Conservation (phyloP, 225 moss, liverwort and hornwort species). For the Straminergon stramineum region DNA sequence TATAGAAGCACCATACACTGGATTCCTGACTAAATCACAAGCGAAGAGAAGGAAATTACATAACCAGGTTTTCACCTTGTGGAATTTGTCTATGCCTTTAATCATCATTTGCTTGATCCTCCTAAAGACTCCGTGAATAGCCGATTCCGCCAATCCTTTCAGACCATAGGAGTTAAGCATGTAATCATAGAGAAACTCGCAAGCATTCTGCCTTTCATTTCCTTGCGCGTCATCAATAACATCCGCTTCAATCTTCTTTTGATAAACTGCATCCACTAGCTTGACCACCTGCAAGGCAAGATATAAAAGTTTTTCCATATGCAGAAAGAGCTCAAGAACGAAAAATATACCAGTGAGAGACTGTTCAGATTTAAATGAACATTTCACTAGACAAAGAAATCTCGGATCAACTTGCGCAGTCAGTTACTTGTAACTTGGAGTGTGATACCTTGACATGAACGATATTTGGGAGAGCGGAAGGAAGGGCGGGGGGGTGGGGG, state of each 20-base stretch:
- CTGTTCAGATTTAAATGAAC: background rate
- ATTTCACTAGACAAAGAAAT: background rate
- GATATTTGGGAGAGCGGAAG: background rate
- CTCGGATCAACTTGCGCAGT: background rate
- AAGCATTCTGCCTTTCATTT: conserved; percentile 80
- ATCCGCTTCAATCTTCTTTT: conserved; percentile 86
- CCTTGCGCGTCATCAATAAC: conserved; percentile 68
- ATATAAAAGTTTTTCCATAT: background rate
- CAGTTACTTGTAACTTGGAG: background rate
- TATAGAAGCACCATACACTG: background rate
- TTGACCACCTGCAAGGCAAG: conserved; percentile 54
- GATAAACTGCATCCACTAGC: conserved; percentile 70
- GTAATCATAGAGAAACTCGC: conserved; percentile 93
- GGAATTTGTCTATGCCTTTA: conserved; percentile 74
- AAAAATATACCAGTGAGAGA: background rate
- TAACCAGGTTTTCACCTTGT: conserved; percentile 36
- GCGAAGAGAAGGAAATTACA: background rate
- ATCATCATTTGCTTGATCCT: conserved; percentile 58
- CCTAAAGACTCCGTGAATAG: conserved; percentile 84
- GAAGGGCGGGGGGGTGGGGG: background rate
- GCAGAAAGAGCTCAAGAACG: background rate
- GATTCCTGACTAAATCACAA: background rate
- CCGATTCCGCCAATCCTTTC: conserved; percentile 90
- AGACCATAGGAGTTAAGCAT: conserved; percentile 97
- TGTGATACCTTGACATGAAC: background rate